Evolutionary conservation across 2,329 filamentous ascomycete species (phyloP).

Genomic region (Stagonosporopsis cucurbitacearum): DNA sequence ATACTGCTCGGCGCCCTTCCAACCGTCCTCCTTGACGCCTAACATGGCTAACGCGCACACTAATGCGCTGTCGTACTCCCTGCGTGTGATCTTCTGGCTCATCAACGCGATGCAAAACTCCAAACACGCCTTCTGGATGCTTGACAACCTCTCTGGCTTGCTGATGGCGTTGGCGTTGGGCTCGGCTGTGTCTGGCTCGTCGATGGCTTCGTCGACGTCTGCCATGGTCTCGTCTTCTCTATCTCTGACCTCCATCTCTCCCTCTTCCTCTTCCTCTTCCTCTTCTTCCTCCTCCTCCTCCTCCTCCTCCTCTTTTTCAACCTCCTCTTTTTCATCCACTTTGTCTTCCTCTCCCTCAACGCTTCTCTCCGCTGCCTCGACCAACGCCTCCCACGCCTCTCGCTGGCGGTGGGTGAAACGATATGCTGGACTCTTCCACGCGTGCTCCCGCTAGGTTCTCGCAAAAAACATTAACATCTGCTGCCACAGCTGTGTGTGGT

Average conservation of each 20-base stretch:
- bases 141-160: not conserved
- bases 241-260: not conserved
- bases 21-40: constrained; percentile 21
- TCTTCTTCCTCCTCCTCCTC: no score
- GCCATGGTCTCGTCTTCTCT: not conserved
- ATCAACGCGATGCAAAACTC: constrained; percentile 14
- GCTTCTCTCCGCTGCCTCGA: not conserved
- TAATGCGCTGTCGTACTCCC: constrained; percentile 28
- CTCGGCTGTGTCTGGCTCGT: not conserved
- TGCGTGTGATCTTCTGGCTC: constrained; percentile 18
- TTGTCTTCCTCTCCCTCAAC: not conserved
- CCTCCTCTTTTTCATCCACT: no score
- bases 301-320: no score
- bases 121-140: no score
- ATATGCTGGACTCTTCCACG: no score
- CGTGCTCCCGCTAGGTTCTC: not conserved
- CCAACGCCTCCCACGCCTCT: not conserved
- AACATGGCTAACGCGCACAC: constrained; percentile 28
- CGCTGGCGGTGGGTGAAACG: not conserved
- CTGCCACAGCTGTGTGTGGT: not conserved
- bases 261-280: no score
- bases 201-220: not conserved
- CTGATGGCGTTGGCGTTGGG: not conserved
- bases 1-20: constrained; percentile 22
- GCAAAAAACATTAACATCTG: constrained; percentile 1